Conservation (phyloP, 805 yeast species). For the Teunomyces funiuensis region DNA sequence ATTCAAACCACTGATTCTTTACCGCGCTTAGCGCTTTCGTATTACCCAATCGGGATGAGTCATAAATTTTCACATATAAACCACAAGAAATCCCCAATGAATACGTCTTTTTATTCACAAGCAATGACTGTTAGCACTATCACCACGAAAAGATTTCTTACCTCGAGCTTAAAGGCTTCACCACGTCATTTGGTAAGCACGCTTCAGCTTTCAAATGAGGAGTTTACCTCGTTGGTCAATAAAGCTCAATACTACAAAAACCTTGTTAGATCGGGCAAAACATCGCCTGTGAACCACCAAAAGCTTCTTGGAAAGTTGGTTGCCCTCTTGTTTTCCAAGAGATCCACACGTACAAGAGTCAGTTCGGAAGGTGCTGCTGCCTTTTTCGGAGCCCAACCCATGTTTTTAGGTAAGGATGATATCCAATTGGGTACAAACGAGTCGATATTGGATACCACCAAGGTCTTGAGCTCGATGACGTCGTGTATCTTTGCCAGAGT, state of each 20-base stretch:
- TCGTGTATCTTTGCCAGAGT: slow-evolving; percentile 98
- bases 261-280: slow-evolving; percentile 56
- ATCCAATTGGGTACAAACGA: slow-evolving; percentile 97
- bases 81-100: neutral
- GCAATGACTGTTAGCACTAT: slow-evolving; percentile 8
- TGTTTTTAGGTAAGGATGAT: slow-evolving; percentile 95
- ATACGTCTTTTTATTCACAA: neutral
- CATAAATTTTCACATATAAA: slow-evolving; percentile 6
- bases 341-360: slow-evolving; percentile 93
- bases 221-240: slow-evolving; percentile 66
- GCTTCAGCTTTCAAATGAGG: slow-evolving; percentile 70
- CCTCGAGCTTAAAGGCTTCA: slow-evolving; percentile 6
- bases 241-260: slow-evolving; percentile 72
- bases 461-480: slow-evolving; percentile 91
- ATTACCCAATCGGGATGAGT: slow-evolving; percentile 13
- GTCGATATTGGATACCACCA: slow-evolving; percentile 82
- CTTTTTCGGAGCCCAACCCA: slow-evolving; percentile 92
- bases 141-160: slow-evolving; percentile 5
- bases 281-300: slow-evolving; percentile 37
- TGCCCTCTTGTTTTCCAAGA: slow-evolving; percentile 81
- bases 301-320: slow-evolving; percentile 78
- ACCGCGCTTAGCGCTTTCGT: slow-evolving; percentile 14
- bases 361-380: slow-evolving; percentile 93
- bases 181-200: slow-evolving; percentile 81
- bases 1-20: slow-evolving; percentile 7